phyloP scores from a whole-genome alignment of 176 grass and related monocot genomes.

The Oryza punctata region DNA sequence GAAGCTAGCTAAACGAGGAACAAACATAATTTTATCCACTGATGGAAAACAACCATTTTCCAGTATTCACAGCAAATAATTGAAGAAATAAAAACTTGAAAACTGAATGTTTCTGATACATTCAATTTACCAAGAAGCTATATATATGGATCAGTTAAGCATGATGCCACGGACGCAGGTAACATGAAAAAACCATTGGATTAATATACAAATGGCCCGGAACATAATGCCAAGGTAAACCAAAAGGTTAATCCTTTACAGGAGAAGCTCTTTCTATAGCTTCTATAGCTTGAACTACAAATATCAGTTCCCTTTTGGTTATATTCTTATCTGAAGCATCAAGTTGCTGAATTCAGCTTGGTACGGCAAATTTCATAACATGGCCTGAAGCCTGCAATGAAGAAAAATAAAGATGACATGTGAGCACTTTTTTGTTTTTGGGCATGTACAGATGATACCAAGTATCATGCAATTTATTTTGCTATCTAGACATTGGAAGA shows the following conservation, averaged over 20 bases:
- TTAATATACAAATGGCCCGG: neutral
- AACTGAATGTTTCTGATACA: too few relatives aligned
- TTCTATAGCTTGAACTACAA: neutral
- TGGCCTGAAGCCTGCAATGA: constrained; percentile 43
- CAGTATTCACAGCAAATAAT: too few relatives aligned
- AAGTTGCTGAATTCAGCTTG: constrained; percentile 29
- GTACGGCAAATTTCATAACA: constrained; percentile 37
- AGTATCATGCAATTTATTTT: neutral
- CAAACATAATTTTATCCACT: too few relatives aligned
- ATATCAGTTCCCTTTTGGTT: neutral
- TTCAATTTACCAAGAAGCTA: too few relatives aligned
- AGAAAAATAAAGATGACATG: neutral
- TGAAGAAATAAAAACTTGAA: too few relatives aligned
- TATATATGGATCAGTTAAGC: neutral
- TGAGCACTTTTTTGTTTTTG: neutral
- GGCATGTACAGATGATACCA: neutral
- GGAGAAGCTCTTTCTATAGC: neutral
- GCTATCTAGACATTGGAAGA: neutral
- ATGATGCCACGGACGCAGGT: neutral
- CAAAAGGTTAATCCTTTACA: neutral
- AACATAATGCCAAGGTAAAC: neutral
- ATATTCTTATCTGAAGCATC: neutral
- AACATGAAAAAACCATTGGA: neutral
- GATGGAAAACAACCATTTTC: too few relatives aligned
- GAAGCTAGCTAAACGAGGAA: too few relatives aligned